A percentile compares a stretch with the other conserved stretches of the same genome.
Conservation (phyloP, 228 moss, liverwort and hornwort genomes). For the Sphagnum magellanicum region DNA sequence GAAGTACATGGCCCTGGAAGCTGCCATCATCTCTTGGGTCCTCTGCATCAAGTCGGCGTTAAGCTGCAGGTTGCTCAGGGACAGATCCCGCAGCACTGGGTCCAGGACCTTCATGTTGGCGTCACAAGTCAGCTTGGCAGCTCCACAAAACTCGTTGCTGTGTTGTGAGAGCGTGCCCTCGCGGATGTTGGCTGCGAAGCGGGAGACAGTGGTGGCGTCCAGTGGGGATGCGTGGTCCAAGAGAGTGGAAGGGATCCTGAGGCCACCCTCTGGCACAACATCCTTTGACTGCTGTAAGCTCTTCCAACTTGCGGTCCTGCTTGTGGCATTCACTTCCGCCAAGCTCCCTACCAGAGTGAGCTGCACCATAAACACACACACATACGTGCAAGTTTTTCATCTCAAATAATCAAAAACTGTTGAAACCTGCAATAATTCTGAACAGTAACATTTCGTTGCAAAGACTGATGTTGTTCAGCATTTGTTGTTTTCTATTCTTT, state of each 20-base stretch:
- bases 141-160: slow-evolving; percentile 29
- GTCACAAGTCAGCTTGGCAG: slow-evolving; percentile 46
- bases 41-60: slow-evolving; percentile 26
- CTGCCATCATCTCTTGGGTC: slow-evolving; percentile 22
- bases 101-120: slow-evolving; percentile 24
- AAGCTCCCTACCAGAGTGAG: no score
- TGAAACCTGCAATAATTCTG: no score
- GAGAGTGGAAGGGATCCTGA: slow-evolving; percentile 27
- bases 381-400: no score
- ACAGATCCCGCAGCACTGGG: slow-evolving; percentile 24
- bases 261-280: not conserved
- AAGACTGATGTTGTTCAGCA: no score
- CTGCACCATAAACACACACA: no score
- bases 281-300: no score
- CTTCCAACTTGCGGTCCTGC: no score
- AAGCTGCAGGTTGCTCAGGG: slow-evolving; percentile 28
- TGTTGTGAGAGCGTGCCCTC: slow-evolving; percentile 34
- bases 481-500: no score
- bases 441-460: no score
- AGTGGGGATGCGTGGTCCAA: slow-evolving; percentile 33
- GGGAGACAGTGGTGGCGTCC: slow-evolving; percentile 15
- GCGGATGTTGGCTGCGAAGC: slow-evolving; percentile 25
- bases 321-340: no score
- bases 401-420: no score
- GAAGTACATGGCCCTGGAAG: slow-evolving; percentile 34